Conservation (phyloP, 306 rosid genomes). For the Crataegus laevigata region DNA sequence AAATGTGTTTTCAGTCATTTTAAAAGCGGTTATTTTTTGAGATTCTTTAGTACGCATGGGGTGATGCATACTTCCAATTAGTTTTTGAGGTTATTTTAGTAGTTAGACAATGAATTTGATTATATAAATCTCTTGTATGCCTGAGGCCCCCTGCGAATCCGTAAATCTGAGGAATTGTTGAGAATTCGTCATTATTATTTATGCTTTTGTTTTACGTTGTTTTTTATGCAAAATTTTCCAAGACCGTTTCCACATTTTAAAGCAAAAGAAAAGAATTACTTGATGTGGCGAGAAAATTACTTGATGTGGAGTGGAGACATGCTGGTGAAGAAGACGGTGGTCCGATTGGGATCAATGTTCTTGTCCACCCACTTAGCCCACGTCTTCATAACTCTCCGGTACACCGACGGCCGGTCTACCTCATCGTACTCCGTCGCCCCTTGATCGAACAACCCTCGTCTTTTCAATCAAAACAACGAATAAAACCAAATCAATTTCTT, state of each 20-base stretch:
- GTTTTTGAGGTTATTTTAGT: background rate
- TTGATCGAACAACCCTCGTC: slow-evolving; percentile 81
- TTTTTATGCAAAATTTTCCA: background rate
- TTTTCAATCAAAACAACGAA: slow-evolving; percentile 11
- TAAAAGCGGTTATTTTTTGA: no score
- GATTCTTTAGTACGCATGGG: background rate
- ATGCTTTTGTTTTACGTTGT: background rate
- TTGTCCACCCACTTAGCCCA: slow-evolving; percentile 81
- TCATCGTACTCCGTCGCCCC: slow-evolving; percentile 76
- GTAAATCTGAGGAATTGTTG: no score
- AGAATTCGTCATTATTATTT: background rate
- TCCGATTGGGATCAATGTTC: slow-evolving; percentile 67
- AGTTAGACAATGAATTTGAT: background rate
- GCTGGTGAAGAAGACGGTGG: slow-evolving; percentile 76
- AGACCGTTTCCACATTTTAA: background rate
- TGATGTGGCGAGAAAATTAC: slow-evolving; percentile 64
- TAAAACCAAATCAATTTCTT: background rate
- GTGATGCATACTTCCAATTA: background rate
- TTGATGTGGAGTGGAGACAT: slow-evolving; percentile 96
- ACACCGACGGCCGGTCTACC: slow-evolving; percentile 54
- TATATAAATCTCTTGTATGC: background rate
- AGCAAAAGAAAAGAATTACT: slow-evolving; percentile 33
- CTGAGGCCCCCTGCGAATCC: no score
- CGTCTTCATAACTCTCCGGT: slow-evolving; percentile 56
- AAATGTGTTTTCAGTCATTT: no score